A percentile compares a stretch with the other conserved stretches of the same genome.
Evolutionary conservation across 352 stramenopile genomes (phyloP).

Genomic region (Hyaloperonospora brassicae): DNA sequence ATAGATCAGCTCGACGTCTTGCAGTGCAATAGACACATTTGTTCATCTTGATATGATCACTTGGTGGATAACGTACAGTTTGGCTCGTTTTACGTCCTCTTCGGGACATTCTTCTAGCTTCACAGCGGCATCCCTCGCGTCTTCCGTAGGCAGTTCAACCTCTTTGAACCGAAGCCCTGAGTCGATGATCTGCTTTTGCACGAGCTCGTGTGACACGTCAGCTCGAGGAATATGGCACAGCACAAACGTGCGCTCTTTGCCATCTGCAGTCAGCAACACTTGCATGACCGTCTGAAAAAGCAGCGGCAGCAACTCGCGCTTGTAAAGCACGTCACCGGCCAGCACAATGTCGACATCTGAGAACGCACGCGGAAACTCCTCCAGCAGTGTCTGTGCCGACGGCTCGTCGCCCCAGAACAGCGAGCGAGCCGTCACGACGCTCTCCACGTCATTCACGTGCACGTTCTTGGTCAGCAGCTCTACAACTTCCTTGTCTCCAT

Average conservation of each 20-base stretch:
- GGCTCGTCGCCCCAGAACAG: constrained; percentile 52
- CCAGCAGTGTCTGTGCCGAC: constrained; percentile 29
- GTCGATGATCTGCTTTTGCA: constrained; percentile 36
- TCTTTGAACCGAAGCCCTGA: constrained; percentile 37
- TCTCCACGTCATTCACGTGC: constrained; percentile 26
- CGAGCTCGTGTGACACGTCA: constrained; percentile 52
- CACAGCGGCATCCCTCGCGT: constrained; percentile 11
- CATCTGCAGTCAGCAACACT: constrained; percentile 20
- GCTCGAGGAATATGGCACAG: constrained; percentile 70
- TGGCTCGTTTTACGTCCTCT: constrained; percentile 46
- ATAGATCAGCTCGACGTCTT: constrained; percentile 12
- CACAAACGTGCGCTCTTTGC: constrained; percentile 26
- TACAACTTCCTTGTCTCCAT: constrained; percentile 63
- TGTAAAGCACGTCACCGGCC: constrained; percentile 76
- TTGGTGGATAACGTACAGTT: constrained; percentile 53
- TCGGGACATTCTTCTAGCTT: constrained; percentile 46
- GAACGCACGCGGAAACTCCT: constrained; percentile 24
- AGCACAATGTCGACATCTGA: constrained; percentile 44
- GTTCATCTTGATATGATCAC: constrained; percentile 14
- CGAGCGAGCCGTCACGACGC: constrained; percentile 25
- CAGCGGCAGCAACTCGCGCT: constrained; percentile 53
- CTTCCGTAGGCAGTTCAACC: constrained; percentile 23
- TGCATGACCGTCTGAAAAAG: constrained; percentile 47
- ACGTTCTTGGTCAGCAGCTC: constrained; percentile 42
- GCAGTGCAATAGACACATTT: constrained; percentile 5